phyloP scores from a whole-genome alignment of 768 basidiomycete genomes.

The Mycena alexandri region DNA sequence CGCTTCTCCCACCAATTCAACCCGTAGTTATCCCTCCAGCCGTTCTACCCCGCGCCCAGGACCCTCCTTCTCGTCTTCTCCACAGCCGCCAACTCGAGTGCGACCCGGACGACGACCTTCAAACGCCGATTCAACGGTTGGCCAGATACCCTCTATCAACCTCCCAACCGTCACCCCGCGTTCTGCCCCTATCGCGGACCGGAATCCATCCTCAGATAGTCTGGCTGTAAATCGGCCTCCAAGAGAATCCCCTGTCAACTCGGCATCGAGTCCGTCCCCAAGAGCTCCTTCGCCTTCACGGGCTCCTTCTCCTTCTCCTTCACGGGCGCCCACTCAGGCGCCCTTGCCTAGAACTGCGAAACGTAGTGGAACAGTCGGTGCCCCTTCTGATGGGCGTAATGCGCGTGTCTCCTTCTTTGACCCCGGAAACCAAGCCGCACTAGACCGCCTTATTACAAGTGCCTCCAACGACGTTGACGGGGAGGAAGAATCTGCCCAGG shows the following conservation, averaged over 20 bases:
- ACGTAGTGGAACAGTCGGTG: conserved; percentile 27
- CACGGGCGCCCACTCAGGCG: not conserved
- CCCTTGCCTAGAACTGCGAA: conserved; percentile 31
- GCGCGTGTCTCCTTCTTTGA: conserved; percentile 88
- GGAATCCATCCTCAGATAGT: conserved; percentile 41
- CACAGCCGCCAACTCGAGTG: conserved; percentile 48
- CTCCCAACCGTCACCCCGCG: conserved; percentile 31
- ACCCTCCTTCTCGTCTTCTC: conserved; percentile 51
- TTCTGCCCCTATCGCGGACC: conserved; percentile 16
- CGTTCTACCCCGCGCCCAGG: conserved; percentile 26
- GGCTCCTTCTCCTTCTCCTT: conserved; percentile 37
- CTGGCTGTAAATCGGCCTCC: conserved; percentile 32
- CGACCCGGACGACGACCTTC: conserved; percentile 57
- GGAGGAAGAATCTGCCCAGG: conserved; percentile 82
- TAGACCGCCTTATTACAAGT: conserved; percentile 77
- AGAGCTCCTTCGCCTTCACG: conserved; percentile 40
- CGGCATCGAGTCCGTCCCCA: conserved; percentile 40
- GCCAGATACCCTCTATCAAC: conserved; percentile 45
- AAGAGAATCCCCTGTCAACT: conserved; percentile 39
- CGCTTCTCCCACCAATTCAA: conserved; percentile 55
- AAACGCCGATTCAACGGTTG: conserved; percentile 56
- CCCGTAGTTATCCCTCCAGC: conserved; percentile 35
- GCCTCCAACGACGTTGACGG: conserved; percentile 65
- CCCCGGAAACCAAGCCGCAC: conserved; percentile 77
- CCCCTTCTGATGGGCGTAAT: conserved; percentile 60